These are phyloP conservation scores for Meira nashicola DNA, from an alignment of 1,284 basidiomycete species.

Conservation along the genomic window DNA sequence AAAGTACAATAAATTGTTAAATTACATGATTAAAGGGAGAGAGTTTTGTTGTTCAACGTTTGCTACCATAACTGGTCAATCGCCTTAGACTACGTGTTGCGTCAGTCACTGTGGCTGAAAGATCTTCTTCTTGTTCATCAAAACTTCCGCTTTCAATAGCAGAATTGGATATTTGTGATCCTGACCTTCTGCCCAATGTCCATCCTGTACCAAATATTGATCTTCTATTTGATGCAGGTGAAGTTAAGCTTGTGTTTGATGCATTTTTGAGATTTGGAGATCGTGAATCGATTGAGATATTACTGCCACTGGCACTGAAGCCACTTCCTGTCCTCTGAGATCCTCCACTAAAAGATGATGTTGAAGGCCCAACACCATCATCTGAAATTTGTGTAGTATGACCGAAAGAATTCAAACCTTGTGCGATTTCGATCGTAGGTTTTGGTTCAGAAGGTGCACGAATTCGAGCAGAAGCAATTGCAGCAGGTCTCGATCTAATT, in stretches of 20 bases:
- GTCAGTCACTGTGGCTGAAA: background rate
- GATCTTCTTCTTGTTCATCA: background rate
- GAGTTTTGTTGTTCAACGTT: no score
- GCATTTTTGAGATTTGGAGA: background rate
- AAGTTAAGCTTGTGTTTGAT: background rate
- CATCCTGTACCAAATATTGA: background rate
- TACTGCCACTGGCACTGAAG: background rate
- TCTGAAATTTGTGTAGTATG: background rate
- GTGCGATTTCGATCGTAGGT: background rate
- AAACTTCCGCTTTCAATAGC: background rate
- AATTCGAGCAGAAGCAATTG: background rate
- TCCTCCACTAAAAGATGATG: background rate
- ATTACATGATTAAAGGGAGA: no score
- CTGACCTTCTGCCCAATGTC: background rate
- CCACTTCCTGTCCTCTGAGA: background rate
- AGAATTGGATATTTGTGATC: background rate
- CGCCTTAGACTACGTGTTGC: background rate
- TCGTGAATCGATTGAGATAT: background rate
- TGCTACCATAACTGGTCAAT: background rate
- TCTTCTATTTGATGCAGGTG: background rate
- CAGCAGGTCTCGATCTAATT: background rate
- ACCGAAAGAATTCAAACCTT: conserved; percentile 5
- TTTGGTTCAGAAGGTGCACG: background rate
- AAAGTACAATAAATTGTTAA: no score
- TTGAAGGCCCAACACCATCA: background rate